Evolutionary conservation across 768 basidiomycete genomes (phyloP).

Genomic region (Leucosporidium scottii): DNA sequence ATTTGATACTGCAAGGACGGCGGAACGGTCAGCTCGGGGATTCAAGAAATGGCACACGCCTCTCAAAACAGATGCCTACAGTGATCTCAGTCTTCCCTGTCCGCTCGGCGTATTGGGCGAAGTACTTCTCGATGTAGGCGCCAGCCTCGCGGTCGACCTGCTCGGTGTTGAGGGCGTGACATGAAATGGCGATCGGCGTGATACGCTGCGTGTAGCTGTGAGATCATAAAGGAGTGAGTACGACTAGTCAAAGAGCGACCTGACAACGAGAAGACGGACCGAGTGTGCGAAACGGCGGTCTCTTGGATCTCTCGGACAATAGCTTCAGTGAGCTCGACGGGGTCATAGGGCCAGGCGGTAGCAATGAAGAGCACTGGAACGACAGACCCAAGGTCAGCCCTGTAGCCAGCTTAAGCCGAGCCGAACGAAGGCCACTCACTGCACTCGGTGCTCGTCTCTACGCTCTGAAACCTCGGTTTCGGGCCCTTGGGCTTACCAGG

Average conservation of each 20-base stretch:
- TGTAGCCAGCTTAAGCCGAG: not conserved
- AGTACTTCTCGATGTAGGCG: slow-evolving; percentile 16
- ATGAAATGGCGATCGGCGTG: slow-evolving; percentile 19
- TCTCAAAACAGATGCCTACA: slow-evolving; percentile 3
- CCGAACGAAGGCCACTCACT: slow-evolving; percentile 2
- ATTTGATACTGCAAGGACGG: slow-evolving; percentile 19
- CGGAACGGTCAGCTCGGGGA: not conserved
- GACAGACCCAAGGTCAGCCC: not conserved
- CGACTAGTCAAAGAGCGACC: not conserved
- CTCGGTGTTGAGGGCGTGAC: slow-evolving; percentile 19
- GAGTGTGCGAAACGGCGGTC: slow-evolving; percentile 21
- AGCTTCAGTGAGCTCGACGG: slow-evolving; percentile 28
- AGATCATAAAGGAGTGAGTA: not conserved
- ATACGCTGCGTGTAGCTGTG: slow-evolving; percentile 18
- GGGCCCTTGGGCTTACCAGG: slow-evolving; percentile 16
- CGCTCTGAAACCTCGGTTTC: slow-evolving; percentile 26
- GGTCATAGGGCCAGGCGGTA: slow-evolving; percentile 29
- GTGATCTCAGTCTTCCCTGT: slow-evolving; percentile 16
- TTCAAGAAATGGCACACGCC: too few species aligned
- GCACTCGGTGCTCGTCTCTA: slow-evolving; percentile 30
- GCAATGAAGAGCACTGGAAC: slow-evolving; percentile 26
- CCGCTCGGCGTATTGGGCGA: slow-evolving; percentile 8
- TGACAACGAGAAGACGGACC: slow-evolving; percentile 1
- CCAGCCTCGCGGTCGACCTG: slow-evolving; percentile 13
- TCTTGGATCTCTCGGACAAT: slow-evolving; percentile 25